These are phyloP conservation scores for Gaultheria prostrata DNA, from an alignment of 148 eudicot species.

Conservation along the genomic window DNA sequence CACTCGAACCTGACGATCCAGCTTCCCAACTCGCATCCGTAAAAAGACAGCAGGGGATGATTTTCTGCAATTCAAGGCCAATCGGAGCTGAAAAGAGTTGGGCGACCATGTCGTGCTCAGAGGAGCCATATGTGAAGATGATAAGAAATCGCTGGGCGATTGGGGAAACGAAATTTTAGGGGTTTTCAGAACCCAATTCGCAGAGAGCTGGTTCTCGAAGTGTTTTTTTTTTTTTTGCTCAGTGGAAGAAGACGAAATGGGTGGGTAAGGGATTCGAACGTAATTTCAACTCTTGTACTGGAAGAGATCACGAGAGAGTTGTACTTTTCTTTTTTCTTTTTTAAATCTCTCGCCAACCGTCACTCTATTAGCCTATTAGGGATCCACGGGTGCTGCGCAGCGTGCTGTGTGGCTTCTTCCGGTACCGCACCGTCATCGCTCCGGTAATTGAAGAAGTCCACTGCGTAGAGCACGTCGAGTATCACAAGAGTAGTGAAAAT, in stretches of 20 bases:
- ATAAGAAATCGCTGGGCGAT: not conserved
- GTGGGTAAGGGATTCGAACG: not conserved
- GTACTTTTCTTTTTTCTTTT: too few species aligned
- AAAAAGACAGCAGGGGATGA: conserved; percentile 25
- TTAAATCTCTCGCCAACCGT: too few species aligned
- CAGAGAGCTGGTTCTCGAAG: not conserved
- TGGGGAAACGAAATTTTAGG: not conserved
- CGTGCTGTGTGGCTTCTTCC: too few species aligned
- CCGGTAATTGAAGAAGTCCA: too few species aligned
- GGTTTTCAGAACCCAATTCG: not conserved
- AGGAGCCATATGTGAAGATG: conserved; percentile 29
- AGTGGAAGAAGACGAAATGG: not conserved
- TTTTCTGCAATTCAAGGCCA: conserved; percentile 48
- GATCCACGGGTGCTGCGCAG: too few species aligned
- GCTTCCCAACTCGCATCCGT: conserved; percentile 31
- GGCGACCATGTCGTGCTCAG: conserved; percentile 52
- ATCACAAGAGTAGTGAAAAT: too few species aligned
- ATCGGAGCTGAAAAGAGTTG: conserved; percentile 62
- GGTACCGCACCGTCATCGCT: too few species aligned
- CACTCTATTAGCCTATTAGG: too few species aligned
- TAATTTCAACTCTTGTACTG: not conserved
- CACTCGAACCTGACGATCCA: conserved; percentile 25
- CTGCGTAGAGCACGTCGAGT: too few species aligned
- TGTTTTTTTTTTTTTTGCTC: not conserved
- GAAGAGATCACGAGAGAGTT: too few species aligned